Base-by-base conservation (phyloP, 225 moss, liverwort and hornwort species). In the Asterella californica region DNA sequence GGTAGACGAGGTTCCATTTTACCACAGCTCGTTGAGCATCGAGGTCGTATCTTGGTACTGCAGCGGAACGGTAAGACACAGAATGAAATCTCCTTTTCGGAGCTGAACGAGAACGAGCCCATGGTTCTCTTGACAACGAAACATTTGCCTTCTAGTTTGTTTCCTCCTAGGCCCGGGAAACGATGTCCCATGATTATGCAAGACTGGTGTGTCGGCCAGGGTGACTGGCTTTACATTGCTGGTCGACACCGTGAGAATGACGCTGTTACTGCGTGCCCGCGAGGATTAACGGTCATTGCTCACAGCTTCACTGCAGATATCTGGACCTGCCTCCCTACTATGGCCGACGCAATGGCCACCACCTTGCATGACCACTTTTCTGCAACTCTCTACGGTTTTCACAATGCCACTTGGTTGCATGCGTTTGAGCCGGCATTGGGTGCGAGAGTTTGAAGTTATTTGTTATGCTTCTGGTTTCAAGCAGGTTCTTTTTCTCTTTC, bases 161-260 rank as follows among this genome's bases (percentile, higher is more conserved):
- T 86, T 65, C 61, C 86, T 6, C 72, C 78, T 5, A 74, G 49
- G 14, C 49, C 68, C 12, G 49, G 83, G 9, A 83, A 81, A 72
- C 68, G 83, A 46, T 81, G 83, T 75, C 86, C 86, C 12, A 86
- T 86, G 83, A 81, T 86, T 60, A 78, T 86, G 80, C 80, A 86
- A 63, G 86, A 86, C 77, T 86, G 86, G 83, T 80, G 86, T 37
- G 83, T 83, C 6, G 86, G 86, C 21, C 83, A 68, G 27, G 83
- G 83, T 30, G 80, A 86, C n/a, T 83, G 80, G 83, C 61, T 86
- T 1, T 86, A 77, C 69, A 42, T 83, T 61, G 83, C 80, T 4
- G 78, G 78, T 27, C 73, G 86, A 18, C 70, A 74, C 8, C 70
- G 78, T 17, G 82, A 80, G 45, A 76, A 79, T 29, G 79, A 79